These are phyloP conservation scores for Grosmannia huntii DNA, from an alignment of 2,329 filamentous ascomycete species.

Conservation along the genomic window DNA sequence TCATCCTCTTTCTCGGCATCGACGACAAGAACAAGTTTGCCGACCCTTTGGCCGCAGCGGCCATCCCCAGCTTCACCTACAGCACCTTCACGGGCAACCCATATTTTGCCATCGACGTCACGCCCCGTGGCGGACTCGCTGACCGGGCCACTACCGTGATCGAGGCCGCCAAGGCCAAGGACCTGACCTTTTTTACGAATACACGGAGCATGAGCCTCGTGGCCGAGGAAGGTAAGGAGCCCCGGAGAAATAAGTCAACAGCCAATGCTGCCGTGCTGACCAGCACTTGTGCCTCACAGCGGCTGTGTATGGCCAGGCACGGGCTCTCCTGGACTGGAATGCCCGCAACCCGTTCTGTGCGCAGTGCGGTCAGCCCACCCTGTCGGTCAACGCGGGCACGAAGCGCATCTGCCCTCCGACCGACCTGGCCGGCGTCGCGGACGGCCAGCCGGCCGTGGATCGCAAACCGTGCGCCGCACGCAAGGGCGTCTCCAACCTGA, in stretches of 20 bases:
- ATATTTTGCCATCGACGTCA: conserved; percentile 84
- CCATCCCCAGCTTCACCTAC: conserved; percentile 33
- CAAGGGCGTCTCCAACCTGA: conserved; percentile 76
- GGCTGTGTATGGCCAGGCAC: conserved; percentile 79
- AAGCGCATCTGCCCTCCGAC: conserved; percentile 68
- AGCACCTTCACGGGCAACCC: conserved; percentile 66
- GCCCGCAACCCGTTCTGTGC: conserved; percentile 82
- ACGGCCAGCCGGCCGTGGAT: conserved; percentile 30
- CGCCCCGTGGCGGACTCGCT: conserved; percentile 44
- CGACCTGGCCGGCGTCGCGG: conserved; percentile 40
- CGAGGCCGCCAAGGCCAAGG: conserved; percentile 42
- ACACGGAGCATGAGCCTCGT: conserved; percentile 28
- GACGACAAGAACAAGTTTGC: conserved; percentile 41
- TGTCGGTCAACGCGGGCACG: conserved; percentile 67
- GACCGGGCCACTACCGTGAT: conserved; percentile 45
- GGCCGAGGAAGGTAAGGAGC: conserved; percentile 31
- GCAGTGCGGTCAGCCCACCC: conserved; percentile 70
- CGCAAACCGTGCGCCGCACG: conserved; percentile 68
- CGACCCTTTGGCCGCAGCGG: conserved; percentile 17
- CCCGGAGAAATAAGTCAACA: background rate
- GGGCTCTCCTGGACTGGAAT: conserved; percentile 90
- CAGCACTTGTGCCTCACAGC: conserved; percentile 35
- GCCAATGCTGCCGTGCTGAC: background rate
- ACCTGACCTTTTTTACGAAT: conserved; percentile 53
- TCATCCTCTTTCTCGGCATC: conserved; percentile 75